A percentile compares a stretch with the other conserved stretches of the same genome.
Evolutionary conservation across 345 rosid species (phyloP).

Genomic region (Cardamine chenopodiifolia): DNA sequence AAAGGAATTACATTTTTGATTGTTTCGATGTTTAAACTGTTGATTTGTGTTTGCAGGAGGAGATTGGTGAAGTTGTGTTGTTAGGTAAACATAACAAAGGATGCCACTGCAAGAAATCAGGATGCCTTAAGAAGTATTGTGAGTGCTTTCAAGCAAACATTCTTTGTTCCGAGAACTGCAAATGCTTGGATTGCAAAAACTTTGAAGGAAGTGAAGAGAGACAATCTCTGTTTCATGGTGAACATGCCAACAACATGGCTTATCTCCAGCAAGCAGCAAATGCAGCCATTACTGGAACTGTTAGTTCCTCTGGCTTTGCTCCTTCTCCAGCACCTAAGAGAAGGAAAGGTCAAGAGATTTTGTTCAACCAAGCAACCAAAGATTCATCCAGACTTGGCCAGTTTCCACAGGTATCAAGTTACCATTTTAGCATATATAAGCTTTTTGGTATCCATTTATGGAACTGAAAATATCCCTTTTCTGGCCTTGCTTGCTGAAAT

Average conservation of each 20-base stretch:
- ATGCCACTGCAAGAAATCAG: slow-evolving; percentile 98
- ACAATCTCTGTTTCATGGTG: slow-evolving; percentile 91
- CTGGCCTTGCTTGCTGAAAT: background rate
- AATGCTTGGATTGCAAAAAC: slow-evolving; percentile 96
- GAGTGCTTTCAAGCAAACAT: slow-evolving; percentile 98
- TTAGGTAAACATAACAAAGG: slow-evolving; percentile 97
- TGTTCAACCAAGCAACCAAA: slow-evolving; percentile 64
- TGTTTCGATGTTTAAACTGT: slow-evolving; percentile 12
- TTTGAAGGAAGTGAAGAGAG: slow-evolving; percentile 98
- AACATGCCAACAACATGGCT: slow-evolving; percentile 78
- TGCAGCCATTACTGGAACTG: slow-evolving; percentile 98
- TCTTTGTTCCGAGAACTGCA: slow-evolving; percentile 95
- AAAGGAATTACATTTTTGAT: background rate
- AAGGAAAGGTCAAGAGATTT: slow-evolving; percentile 82
- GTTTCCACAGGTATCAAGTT: slow-evolving; percentile 65
- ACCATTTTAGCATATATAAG: slow-evolving; percentile 8
- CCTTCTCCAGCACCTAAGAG: slow-evolving; percentile 73
- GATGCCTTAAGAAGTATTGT: slow-evolving; percentile 98
- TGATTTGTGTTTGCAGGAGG: slow-evolving; percentile 61
- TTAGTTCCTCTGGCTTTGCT: slow-evolving; percentile 91
- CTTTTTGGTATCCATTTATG: background rate
- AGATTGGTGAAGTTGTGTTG: slow-evolving; percentile 66
- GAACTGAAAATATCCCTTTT: background rate
- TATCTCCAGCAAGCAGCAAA: slow-evolving; percentile 98
- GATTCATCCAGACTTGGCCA: slow-evolving; percentile 65